Conservation (phyloP, 2,329 filamentous ascomycete genomes). For the Dothidotthia symphoricarpi region DNA sequence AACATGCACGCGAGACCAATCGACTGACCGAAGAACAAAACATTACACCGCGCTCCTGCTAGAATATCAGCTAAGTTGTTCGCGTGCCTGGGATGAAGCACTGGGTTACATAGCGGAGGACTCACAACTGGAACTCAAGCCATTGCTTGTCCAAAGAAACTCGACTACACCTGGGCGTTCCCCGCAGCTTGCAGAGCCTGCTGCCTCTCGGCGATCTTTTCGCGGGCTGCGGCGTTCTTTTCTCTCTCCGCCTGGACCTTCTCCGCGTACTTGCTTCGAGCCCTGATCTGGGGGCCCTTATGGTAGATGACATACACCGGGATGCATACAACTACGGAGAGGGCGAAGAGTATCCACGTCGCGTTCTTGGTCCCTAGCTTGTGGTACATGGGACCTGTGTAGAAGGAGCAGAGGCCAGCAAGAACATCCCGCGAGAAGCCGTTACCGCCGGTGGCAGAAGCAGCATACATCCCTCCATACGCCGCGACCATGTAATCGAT, state of each 20-base stretch:
- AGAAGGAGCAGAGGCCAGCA: conserved; percentile 67
- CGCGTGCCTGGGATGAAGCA: no score
- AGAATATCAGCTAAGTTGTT: no score
- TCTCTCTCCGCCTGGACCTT: conserved; percentile 23
- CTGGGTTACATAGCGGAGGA: no score
- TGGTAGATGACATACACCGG: conserved; percentile 58
- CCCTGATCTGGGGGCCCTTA: conserved; percentile 54
- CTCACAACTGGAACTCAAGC: not conserved
- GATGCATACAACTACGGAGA: conserved; percentile 51
- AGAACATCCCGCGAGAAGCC: conserved; percentile 72
- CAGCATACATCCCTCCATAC: conserved; percentile 66
- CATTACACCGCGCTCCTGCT: no score
- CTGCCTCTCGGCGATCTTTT: no score
- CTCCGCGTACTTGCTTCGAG: conserved; percentile 28
- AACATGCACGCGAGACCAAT: no score
- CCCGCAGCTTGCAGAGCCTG: no score
- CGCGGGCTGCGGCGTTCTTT: conserved; percentile 5
- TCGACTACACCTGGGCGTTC: no score
- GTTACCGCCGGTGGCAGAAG: conserved; percentile 74
- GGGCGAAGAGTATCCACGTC: conserved; percentile 47
- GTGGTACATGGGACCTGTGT: conserved; percentile 41
- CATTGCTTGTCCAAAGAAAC: no score
- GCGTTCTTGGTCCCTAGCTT: conserved; percentile 25
- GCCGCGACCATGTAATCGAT: conserved; percentile 77
- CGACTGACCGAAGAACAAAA: no score